These are phyloP conservation scores for Fusarium illudens DNA, from an alignment of 2,329 filamentous ascomycete species.

Conservation along the genomic window DNA sequence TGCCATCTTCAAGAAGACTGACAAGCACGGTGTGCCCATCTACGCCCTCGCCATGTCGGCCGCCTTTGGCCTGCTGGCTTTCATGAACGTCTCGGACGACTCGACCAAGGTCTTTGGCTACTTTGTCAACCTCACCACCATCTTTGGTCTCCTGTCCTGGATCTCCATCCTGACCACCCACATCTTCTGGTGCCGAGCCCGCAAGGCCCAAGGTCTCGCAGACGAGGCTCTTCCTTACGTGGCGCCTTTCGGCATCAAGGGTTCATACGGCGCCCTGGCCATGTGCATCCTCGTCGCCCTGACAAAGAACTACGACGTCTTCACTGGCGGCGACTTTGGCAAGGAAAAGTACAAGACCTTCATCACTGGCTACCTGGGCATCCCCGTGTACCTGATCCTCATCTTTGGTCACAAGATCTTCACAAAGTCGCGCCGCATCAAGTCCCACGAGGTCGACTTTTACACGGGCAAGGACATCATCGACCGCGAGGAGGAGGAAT, in stretches of 20 bases:
- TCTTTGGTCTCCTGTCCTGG: slow-evolving; percentile 73
- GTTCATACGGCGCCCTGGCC: slow-evolving; percentile 72
- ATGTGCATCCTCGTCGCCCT: slow-evolving; percentile 78
- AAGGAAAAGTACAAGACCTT: slow-evolving; percentile 79
- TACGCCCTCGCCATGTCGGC: slow-evolving; percentile 70
- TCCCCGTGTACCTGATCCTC: slow-evolving; percentile 75
- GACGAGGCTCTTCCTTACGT: slow-evolving; percentile 67
- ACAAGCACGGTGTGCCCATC: slow-evolving; percentile 75
- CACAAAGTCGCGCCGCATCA: slow-evolving; percentile 63
- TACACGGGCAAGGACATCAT: slow-evolving; percentile 77
- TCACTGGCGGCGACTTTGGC: slow-evolving; percentile 57
- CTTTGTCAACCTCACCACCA: slow-evolving; percentile 73
- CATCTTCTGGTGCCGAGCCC: slow-evolving; percentile 71
- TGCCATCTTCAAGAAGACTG: slow-evolving; percentile 73
- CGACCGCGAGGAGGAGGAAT: slow-evolving; percentile 76
- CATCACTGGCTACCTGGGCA: slow-evolving; percentile 79
- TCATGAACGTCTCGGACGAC: slow-evolving; percentile 69
- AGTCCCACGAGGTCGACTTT: slow-evolving; percentile 70
- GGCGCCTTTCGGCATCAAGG: slow-evolving; percentile 75
- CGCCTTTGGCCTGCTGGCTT: slow-evolving; percentile 71
- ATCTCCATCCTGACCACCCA: slow-evolving; percentile 74
- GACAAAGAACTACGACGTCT: slow-evolving; percentile 85
- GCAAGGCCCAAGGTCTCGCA: slow-evolving; percentile 66
- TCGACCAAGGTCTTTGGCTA: slow-evolving; percentile 67
- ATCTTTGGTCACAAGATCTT: slow-evolving; percentile 73